These are phyloP conservation scores for Populus ilicifolia DNA, from an alignment of 345 rosid genomes.

Conservation along the genomic window DNA sequence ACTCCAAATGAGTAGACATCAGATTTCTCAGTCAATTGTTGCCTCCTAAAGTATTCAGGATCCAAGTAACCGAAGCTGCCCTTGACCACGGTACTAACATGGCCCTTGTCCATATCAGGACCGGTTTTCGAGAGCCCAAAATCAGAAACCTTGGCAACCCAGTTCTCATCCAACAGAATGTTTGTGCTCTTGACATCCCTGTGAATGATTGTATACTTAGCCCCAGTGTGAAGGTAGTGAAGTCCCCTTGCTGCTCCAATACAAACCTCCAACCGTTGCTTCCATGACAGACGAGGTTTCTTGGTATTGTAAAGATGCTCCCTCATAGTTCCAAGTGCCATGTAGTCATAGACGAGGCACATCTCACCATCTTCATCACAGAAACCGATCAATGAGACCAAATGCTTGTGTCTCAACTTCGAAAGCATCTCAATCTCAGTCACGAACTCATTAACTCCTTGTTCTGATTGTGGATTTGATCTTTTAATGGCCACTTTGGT, in stretches of 20 bases:
- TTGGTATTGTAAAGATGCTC: constrained; percentile 63
- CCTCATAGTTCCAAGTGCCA: constrained; percentile 77
- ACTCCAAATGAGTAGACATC: constrained; percentile 90
- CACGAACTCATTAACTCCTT: constrained; percentile 75
- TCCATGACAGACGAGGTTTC: constrained; percentile 58
- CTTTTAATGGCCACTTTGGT: constrained; percentile 67
- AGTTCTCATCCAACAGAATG: constrained; percentile 72
- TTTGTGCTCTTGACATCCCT: constrained; percentile 94
- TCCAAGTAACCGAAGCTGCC: constrained; percentile 92
- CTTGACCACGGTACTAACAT: constrained; percentile 79
- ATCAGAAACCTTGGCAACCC: constrained; percentile 85
- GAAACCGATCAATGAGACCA: constrained; percentile 80
- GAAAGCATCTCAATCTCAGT: constrained; percentile 87
- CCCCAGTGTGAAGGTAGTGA: constrained; percentile 90
- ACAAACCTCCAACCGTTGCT: constrained; percentile 63
- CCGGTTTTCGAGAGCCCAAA: constrained; percentile 81
- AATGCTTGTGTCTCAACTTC: constrained; percentile 76
- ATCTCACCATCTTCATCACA: constrained; percentile 81
- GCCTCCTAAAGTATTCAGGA: constrained; percentile 79
- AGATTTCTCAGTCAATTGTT: constrained; percentile 81
- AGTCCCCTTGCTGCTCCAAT: constrained; percentile 83
- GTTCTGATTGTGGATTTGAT: constrained; percentile 74
- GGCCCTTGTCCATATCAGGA: constrained; percentile 72
- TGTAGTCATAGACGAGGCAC: constrained; percentile 81
- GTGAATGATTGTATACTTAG: constrained; percentile 83